A percentile compares a stretch with the other conserved stretches of the same genome.
phyloP scores from a whole-genome alignment of 768 basidiomycete species.

The Mycena maculata region DNA sequence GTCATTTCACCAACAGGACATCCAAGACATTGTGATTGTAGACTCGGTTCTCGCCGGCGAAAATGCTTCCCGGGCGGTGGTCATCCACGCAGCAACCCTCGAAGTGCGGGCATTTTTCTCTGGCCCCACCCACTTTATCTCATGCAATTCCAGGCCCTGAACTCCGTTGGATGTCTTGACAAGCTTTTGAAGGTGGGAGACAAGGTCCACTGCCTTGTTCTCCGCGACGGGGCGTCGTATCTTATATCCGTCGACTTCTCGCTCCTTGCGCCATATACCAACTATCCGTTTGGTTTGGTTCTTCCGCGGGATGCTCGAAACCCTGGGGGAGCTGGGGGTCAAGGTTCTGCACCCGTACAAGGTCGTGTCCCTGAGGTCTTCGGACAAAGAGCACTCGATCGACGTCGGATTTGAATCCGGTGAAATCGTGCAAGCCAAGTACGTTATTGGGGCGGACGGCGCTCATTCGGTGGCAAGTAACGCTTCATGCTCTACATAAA shows the following conservation, averaged over 20 bases:
- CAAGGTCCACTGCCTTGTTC: constrained; percentile 39
- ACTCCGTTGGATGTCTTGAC: constrained; percentile 54
- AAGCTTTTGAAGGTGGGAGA: constrained; percentile 51
- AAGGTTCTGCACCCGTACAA: constrained; percentile 51
- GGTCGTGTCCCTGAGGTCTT: constrained; percentile 51
- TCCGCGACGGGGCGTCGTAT: constrained; percentile 44
- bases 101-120: constrained; percentile 39
- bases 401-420: constrained; percentile 63
- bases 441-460: constrained; percentile 65
- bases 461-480: constrained; percentile 53
- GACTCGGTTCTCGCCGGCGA: constrained; percentile 48
- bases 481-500: background rate
- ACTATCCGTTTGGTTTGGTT: constrained; percentile 55
- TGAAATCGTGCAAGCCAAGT: constrained; percentile 53
- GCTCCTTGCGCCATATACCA: constrained; percentile 53
- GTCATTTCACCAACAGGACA: constrained; percentile 9
- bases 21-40: constrained; percentile 42
- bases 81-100: constrained; percentile 57
- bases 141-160: background rate
- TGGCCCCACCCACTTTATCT: background rate
- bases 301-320: constrained; percentile 55
- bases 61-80: constrained; percentile 51
- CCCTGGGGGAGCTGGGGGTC: constrained; percentile 47
- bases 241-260: constrained; percentile 47
- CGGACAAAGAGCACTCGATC: constrained; percentile 35